phyloP scores from a whole-genome alignment of 1,284 basidiomycete species.

The Inonotus obliquus region DNA sequence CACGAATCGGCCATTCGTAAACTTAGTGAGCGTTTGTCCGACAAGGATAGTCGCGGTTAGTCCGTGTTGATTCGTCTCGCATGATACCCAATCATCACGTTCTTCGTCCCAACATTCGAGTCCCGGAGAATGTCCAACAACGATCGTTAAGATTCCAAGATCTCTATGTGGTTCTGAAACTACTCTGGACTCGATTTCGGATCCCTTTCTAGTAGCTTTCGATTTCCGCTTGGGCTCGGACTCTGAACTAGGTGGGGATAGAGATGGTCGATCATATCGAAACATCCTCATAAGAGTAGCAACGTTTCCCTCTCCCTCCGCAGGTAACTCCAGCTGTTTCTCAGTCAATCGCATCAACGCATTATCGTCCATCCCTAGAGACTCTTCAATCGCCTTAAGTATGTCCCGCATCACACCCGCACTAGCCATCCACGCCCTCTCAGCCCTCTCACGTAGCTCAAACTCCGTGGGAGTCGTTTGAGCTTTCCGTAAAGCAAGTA shows the following conservation, averaged over 20 bases:
- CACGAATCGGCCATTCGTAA: conserved; percentile 27
- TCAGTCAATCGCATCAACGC: conserved; percentile 22
- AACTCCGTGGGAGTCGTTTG: conserved; percentile 17
- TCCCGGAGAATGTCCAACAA: conserved; percentile 29
- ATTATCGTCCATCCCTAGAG: conserved; percentile 22
- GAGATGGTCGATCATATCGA: conserved; percentile 24
- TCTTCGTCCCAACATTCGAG: conserved; percentile 26
- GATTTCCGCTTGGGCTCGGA: not conserved
- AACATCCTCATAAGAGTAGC: conserved; percentile 29
- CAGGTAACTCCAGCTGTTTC: conserved; percentile 22
- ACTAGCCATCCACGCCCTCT: conserved; percentile 24
- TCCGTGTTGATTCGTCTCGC: conserved; percentile 25
- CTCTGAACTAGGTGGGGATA: not conserved
- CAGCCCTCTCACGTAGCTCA: conserved; percentile 16
- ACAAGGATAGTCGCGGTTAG: conserved; percentile 28
- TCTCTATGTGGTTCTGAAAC: conserved; percentile 29
- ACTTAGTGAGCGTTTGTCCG: conserved; percentile 26
- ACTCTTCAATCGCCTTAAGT: conserved; percentile 23
- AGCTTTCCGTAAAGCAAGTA: conserved; percentile 26
- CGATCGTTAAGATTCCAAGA: conserved; percentile 29
- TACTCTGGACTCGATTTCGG: conserved; percentile 19
- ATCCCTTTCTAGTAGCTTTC: not conserved
- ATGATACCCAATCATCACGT: conserved; percentile 24
- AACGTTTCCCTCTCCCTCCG: conserved; percentile 16
- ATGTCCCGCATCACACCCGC: conserved; percentile 24